phyloP scores from a whole-genome alignment of 768 basidiomycete genomes.

The Rhizopogon vesiculosus region DNA sequence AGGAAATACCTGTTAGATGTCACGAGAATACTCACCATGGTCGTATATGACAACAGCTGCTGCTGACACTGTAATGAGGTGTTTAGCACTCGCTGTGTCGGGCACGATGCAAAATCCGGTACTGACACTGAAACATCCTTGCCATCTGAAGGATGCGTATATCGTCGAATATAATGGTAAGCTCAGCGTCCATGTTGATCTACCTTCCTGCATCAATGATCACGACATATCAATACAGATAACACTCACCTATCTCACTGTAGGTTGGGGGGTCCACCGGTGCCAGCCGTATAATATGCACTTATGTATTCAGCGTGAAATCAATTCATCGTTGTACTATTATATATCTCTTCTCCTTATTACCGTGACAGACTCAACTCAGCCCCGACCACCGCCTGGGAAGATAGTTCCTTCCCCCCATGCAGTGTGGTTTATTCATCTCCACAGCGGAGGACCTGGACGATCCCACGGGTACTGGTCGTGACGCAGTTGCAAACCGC shows the following conservation, averaged over 20 bases:
- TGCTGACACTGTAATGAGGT: not conserved
- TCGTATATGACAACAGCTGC: conserved; percentile 3
- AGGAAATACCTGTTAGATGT: not conserved
- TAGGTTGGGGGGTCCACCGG: not conserved
- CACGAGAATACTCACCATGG: not conserved
- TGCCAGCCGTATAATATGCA: not conserved
- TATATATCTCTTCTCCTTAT: not conserved
- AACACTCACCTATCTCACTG: not conserved
- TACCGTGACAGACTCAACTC: not conserved
- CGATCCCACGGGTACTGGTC: no score
- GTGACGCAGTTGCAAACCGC: no score
- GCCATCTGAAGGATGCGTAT: conserved; percentile 3
- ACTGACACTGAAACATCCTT: conserved; percentile 6
- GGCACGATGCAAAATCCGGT: not conserved
- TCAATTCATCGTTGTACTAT: not conserved
- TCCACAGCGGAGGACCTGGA: no score
- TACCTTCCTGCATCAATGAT: not conserved
- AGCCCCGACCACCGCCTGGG: not conserved
- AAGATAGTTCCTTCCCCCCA: not conserved
- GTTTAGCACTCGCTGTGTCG: not conserved
- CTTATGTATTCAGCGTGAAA: not conserved
- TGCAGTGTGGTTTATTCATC: no score
- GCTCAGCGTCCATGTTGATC: conserved; percentile 3
- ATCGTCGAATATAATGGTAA: not conserved
- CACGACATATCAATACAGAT: not conserved